A percentile compares a stretch with the other conserved stretches of the same genome.
These are phyloP conservation scores for Cynanchum wilfordii DNA, from an alignment of 257 asterid species.

Conservation along the genomic window DNA sequence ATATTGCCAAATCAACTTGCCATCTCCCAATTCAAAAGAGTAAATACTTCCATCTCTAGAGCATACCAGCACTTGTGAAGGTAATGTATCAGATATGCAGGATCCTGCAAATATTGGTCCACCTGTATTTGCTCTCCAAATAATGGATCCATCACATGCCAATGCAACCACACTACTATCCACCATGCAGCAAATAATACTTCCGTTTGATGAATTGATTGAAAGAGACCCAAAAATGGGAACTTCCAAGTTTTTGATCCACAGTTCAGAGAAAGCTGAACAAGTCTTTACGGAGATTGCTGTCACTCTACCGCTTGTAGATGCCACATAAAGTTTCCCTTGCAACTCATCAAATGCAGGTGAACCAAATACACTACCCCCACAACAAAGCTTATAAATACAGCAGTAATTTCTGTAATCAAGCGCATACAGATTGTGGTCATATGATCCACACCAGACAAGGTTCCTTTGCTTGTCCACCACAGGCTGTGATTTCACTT, in stretches of 20 bases:
- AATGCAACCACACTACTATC: slow-evolving; percentile 61
- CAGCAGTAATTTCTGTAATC: slow-evolving; percentile 70
- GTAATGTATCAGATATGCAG: slow-evolving; percentile 52
- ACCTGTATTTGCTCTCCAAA: slow-evolving; percentile 80
- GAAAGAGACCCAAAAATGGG: slow-evolving; percentile 83
- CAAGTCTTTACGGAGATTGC: slow-evolving; percentile 56
- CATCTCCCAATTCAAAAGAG: slow-evolving; percentile 69
- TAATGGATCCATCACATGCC: slow-evolving; percentile 51
- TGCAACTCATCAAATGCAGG: slow-evolving; percentile 78
- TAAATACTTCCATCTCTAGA: slow-evolving; percentile 82
- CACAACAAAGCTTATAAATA: slow-evolving; percentile 55
- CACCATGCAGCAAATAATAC: slow-evolving; percentile 79
- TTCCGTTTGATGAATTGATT: slow-evolving; percentile 43
- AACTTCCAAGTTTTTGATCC: slow-evolving; percentile 76
- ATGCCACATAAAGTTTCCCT: slow-evolving; percentile 74
- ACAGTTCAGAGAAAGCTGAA: slow-evolving; percentile 44
- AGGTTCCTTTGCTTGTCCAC: slow-evolving; percentile 71
- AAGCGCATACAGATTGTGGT: slow-evolving; percentile 79
- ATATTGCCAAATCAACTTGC: slow-evolving; percentile 66
- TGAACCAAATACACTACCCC: slow-evolving; percentile 90
- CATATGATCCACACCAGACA: slow-evolving; percentile 98
- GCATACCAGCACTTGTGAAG: slow-evolving; percentile 77
- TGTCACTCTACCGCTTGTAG: slow-evolving; percentile 80
- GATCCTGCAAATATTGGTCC: slow-evolving; percentile 96
- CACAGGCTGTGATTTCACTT: slow-evolving; percentile 93